These are phyloP conservation scores for Amaranthus cruentus DNA, from an alignment of 148 eudicot species.

Conservation along the genomic window DNA sequence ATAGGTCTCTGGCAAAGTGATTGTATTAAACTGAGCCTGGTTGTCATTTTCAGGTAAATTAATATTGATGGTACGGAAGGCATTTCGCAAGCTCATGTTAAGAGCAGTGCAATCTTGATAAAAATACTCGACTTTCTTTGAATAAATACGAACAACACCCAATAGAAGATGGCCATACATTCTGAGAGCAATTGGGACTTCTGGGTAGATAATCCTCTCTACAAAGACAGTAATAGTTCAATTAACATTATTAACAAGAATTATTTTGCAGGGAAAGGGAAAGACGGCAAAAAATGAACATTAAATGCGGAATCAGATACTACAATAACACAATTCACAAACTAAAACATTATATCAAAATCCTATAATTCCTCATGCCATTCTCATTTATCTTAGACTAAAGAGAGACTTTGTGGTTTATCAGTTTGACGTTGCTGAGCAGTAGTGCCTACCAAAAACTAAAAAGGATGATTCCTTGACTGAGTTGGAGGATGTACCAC, in stretches of 20 bases:
- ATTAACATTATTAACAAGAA: not conserved
- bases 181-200: constrained; percentile 86
- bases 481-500: too few species aligned
- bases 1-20: constrained; percentile 78
- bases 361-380: too few species aligned
- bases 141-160: constrained; percentile 85
- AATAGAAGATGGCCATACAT: constrained; percentile 86
- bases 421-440: too few species aligned
- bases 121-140: constrained; percentile 86
- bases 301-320: too few species aligned
- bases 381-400: too few species aligned
- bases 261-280: not conserved
- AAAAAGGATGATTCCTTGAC: too few species aligned
- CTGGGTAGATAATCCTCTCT: constrained; percentile 85
- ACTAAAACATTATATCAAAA: too few species aligned
- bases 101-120: constrained; percentile 66
- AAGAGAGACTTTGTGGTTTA: too few species aligned
- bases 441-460: too few species aligned
- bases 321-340: too few species aligned
- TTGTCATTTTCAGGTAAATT: constrained; percentile 75
- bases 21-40: constrained; percentile 66
- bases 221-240: constrained; percentile 1
- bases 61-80: constrained; percentile 44
- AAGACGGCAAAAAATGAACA: not conserved
- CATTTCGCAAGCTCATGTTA: constrained; percentile 45